These are phyloP conservation scores for Meira miltonrushii DNA, from an alignment of 1,284 basidiomycete species.

Conservation along the genomic window DNA sequence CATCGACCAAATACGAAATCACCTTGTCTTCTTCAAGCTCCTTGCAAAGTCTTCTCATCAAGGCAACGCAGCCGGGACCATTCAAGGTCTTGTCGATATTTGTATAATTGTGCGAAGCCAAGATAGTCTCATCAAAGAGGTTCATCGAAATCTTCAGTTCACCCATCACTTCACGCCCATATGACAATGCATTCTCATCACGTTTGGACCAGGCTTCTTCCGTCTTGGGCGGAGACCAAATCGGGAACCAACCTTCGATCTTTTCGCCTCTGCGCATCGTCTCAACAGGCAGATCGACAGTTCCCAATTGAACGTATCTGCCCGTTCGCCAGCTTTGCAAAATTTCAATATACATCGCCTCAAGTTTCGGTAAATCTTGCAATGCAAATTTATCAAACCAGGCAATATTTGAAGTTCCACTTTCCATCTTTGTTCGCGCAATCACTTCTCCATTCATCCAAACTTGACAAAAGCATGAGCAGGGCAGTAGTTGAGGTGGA, in stretches of 20 bases:
- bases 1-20: conserved; percentile 30
- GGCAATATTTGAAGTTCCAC: background rate
- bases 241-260: conserved; percentile 39
- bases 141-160: conserved; percentile 31
- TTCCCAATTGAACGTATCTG: conserved; percentile 30
- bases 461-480: conserved; percentile 34
- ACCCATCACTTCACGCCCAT: conserved; percentile 27
- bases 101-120: conserved; percentile 32
- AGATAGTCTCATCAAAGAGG: conserved; percentile 29
- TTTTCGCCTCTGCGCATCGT: conserved; percentile 39
- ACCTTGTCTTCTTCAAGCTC: conserved; percentile 31
- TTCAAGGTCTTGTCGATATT: conserved; percentile 25
- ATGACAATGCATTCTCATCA: background rate
- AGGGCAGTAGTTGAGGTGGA: background rate
- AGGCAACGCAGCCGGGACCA: conserved; percentile 14
- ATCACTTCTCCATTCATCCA: conserved; percentile 31
- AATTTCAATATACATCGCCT: background rate
- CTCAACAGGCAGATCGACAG: conserved; percentile 39
- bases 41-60: conserved; percentile 24
- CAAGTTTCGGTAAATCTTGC: background rate
- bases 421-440: conserved; percentile 26
- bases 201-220: background rate
- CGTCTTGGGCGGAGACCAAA: conserved; percentile 24
- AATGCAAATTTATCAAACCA: conserved; percentile 6
- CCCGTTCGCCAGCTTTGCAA: background rate